Base-by-base conservation (phyloP, 352 stramenopile genomes). In the Halophytophthora batemanensis region DNA sequence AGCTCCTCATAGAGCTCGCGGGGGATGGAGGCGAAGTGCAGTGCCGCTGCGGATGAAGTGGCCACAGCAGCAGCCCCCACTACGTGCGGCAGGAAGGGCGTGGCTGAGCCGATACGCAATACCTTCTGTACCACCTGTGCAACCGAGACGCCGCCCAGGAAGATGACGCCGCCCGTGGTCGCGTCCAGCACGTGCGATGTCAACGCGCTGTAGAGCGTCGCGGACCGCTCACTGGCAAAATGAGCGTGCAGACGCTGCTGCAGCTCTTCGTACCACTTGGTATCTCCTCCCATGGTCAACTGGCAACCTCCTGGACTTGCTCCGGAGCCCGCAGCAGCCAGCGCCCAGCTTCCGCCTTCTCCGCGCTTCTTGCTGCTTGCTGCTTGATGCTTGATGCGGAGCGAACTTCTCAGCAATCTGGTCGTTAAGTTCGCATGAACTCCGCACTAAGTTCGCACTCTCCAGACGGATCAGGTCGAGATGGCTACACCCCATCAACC, bases 11-110 rank as follows among this genome's bases (percentile, higher is more conserved):
- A 74, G 2, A 77, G 47, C 25, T 82, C 70, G 1, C 71, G 53
- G 18, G 74, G 71, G 4, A 81, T 54, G 6, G 74, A 84, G 6
- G 72, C 73, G 38, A 77, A 86, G 36, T 80, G 75, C 42, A 80
- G 53, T 28, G 64, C 66, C 34, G 62, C 38, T 3, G 64, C 64
- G 0, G 76, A 86, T 2, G 76, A 88, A 2, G 70, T 60, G 21
- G 65, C 71, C 34, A 88, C 74, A 0, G 73, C 73, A 11, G 59
- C 59, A 18, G 49, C 48, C 6, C 77, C 78, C 15, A 86, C 19
- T 8, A 59, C 14, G 22, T 67, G 59, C 38, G 75, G 78, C 1
- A 82, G 41, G 19, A 87, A 53, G 7, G 59, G 59, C 29, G 71
- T 78, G 34, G 78, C 58, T 11, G 73, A 79, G 11, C 71, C 70